These are phyloP conservation scores for Suillus bovinus DNA, from an alignment of 768 basidiomycete species.

Conservation along the genomic window DNA sequence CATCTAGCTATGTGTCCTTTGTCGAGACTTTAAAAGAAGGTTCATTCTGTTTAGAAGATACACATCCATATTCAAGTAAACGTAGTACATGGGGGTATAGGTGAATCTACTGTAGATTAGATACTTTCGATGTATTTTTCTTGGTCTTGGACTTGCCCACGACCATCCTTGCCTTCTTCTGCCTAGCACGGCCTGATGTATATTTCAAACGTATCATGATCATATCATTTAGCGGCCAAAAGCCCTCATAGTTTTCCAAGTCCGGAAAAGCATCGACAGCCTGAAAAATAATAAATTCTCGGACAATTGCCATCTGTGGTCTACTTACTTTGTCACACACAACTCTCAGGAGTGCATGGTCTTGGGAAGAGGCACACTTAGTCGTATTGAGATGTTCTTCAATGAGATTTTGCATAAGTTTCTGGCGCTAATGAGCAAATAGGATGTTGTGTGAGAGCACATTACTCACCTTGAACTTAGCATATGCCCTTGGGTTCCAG, in stretches of 20 bases:
- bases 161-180: background rate
- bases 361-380: constrained; percentile 14
- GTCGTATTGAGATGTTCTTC: constrained; percentile 6
- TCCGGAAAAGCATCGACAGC: constrained; percentile 3
- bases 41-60: too few species aligned
- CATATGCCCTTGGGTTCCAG: constrained; percentile 14
- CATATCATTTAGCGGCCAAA: constrained; percentile 14
- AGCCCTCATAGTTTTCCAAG: constrained; percentile 11
- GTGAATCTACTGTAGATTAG: too few species aligned
- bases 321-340: background rate
- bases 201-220: constrained; percentile 19
- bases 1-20: too few species aligned
- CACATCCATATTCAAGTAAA: too few species aligned
- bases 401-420: background rate
- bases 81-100: background rate
- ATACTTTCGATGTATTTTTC: background rate
- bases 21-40: too few species aligned
- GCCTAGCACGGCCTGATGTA: background rate
- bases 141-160: too few species aligned
- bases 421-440: constrained; percentile 12
- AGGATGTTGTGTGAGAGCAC: background rate
- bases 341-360: background rate
- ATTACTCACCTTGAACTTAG: constrained; percentile 19
- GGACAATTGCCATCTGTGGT: too few species aligned
- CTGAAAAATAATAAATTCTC: background rate